These are phyloP conservation scores for Solanum okadae DNA, from an alignment of 257 asterid genomes.

Conservation along the genomic window DNA sequence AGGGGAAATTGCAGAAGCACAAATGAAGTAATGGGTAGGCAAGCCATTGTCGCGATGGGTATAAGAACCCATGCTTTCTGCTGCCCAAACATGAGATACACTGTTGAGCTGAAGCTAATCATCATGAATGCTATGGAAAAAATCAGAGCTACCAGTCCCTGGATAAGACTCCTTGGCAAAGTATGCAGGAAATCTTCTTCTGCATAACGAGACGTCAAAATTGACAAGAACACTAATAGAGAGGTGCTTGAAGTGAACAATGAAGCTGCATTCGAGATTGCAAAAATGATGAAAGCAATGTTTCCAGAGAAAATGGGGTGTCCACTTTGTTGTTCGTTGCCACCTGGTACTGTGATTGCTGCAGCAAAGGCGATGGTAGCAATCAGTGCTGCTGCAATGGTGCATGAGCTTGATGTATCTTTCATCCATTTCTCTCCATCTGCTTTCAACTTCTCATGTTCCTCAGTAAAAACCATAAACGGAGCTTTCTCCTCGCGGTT, in stretches of 20 bases:
- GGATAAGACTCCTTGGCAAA: background rate
- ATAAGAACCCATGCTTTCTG: background rate
- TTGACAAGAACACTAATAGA: background rate
- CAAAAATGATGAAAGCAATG: background rate
- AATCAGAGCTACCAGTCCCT: background rate
- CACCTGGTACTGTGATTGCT: background rate
- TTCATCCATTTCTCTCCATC: background rate
- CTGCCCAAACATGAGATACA: background rate
- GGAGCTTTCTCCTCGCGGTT: no score
- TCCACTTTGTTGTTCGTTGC: background rate
- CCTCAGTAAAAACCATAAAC: no score
- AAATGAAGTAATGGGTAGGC: background rate
- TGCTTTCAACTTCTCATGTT: background rate
- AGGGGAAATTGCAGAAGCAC: background rate
- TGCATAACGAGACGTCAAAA: background rate
- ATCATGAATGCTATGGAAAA: background rate
- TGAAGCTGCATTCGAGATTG: background rate
- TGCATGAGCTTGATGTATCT: background rate
- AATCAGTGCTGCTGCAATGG: background rate
- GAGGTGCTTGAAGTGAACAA: background rate
- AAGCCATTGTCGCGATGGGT: background rate
- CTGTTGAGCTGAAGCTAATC: background rate
- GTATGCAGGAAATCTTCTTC: no score
- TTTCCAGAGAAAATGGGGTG: background rate
- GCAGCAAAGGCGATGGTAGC: slow-evolving; percentile 1